Percentiles rank a stretch among this genome's conserved stretches.
phyloP scores from a whole-genome alignment of 371 early-diverging fungal species.

The Mortierella sp. region DNA sequence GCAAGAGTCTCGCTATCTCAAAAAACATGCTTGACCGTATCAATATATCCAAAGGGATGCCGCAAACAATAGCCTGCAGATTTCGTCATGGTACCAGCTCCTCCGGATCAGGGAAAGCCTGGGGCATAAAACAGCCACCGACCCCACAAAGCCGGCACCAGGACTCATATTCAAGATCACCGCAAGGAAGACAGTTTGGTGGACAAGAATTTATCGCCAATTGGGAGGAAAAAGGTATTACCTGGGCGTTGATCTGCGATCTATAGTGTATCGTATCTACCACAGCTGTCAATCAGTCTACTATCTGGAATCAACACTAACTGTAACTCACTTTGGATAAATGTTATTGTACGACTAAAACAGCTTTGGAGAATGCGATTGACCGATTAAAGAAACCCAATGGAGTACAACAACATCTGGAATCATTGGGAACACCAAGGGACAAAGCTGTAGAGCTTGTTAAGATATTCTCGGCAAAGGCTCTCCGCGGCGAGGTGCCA shows the following conservation, averaged over 20 bases:
- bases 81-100: conserved; percentile 11
- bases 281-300: too few species aligned
- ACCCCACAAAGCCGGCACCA: not conserved
- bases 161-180: not conserved
- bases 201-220: conserved; percentile 32
- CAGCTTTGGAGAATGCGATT: conserved; percentile 36
- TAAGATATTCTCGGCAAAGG: conserved; percentile 7
- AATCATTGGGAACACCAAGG: conserved; percentile 30
- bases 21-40: not conserved
- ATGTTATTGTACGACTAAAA: not conserved
- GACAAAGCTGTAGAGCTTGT: conserved; percentile 23
- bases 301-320: not conserved
- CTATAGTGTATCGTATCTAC: too few species aligned
- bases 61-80: conserved; percentile 16
- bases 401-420: conserved; percentile 26
- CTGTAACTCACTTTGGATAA: too few species aligned
- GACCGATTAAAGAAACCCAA: conserved; percentile 25
- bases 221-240: conserved; percentile 41
- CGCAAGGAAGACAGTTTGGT: conserved; percentile 21
- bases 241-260: not conserved
- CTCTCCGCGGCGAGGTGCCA: conserved; percentile 23
- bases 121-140: not conserved
- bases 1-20: not conserved
- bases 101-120: not conserved
- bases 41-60: not conserved